Conservation (phyloP, 345 rosid species). For the Limnanthes douglasii region DNA sequence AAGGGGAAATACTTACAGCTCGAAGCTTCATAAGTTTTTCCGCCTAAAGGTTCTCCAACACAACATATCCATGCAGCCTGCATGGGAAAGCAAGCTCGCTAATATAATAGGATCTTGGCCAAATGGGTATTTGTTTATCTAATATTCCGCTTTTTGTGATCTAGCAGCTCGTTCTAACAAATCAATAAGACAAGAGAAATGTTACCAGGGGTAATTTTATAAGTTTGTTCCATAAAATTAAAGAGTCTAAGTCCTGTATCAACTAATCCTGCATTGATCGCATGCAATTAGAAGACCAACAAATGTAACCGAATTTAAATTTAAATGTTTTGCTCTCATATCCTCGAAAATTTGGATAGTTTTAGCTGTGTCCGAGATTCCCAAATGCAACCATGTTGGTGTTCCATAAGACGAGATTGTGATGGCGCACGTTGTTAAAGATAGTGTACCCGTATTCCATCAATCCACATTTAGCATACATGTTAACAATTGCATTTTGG, state of each 20-base stretch:
- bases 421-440: conserved; percentile 24
- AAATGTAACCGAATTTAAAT: conserved; percentile 43
- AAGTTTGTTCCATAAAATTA: conserved; percentile 27
- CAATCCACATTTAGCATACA: conserved; percentile 63
- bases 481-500: conserved; percentile 38
- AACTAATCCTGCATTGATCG: conserved; percentile 45
- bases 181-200: conserved; percentile 49
- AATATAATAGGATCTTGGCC: conserved; percentile 30
- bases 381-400: conserved; percentile 43
- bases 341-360: conserved; percentile 32
- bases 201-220: conserved; percentile 33
- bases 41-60: conserved; percentile 27
- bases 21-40: conserved; percentile 25
- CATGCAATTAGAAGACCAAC: conserved; percentile 43
- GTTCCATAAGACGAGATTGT: conserved; percentile 46
- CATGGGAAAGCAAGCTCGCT: conserved; percentile 53
- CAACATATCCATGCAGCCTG: conserved; percentile 29
- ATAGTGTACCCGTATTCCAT: conserved; percentile 17
- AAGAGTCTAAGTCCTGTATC: conserved; percentile 30
- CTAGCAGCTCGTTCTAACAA: conserved; percentile 55
- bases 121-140: conserved; percentile 16
- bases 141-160: conserved; percentile 31
- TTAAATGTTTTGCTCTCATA: conserved; percentile 21
- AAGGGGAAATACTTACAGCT: conserved; percentile 26
- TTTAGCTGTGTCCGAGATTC: conserved; percentile 30